Evolutionary conservation across 257 asterid genomes (phyloP).

Genomic region (Solanum tarapatanum): DNA sequence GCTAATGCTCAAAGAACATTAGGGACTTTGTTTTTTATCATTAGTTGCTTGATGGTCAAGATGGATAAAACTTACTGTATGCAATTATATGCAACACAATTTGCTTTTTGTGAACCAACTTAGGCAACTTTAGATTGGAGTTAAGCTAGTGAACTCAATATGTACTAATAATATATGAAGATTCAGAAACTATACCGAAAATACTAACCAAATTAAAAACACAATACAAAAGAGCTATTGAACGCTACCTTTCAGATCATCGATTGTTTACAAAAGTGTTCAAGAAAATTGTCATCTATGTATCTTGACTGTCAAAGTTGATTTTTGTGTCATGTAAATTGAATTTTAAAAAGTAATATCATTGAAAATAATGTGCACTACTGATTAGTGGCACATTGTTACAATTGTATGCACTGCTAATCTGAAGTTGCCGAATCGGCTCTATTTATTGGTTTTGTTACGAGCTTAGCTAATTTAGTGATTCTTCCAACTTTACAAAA

Average conservation of each 20-base stretch:
- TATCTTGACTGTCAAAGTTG: not conserved
- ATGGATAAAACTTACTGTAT: not conserved
- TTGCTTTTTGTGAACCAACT: not conserved
- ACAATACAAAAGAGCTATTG: not conserved
- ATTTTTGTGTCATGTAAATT: not conserved
- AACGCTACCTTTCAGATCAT: not conserved
- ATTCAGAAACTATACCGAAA: not conserved
- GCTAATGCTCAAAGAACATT: not conserved
- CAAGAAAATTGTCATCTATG: not conserved
- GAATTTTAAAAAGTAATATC: not conserved
- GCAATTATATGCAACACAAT: not conserved
- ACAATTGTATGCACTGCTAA: not conserved
- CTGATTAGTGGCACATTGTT: not conserved
- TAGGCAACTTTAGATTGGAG: not conserved
- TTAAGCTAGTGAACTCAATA: not conserved
- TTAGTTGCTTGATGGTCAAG: not conserved
- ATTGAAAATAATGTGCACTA: not conserved
- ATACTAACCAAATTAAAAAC: not conserved
- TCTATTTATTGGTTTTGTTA: not conserved
- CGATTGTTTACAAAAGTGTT: not conserved
- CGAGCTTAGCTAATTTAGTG: not conserved
- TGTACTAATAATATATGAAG: not conserved
- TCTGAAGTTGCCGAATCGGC: not conserved
- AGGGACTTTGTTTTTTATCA: not conserved
- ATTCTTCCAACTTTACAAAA: not conserved